Base-by-base conservation (phyloP, 345 rosid genomes). In the Conringia planisiliqua region DNA sequence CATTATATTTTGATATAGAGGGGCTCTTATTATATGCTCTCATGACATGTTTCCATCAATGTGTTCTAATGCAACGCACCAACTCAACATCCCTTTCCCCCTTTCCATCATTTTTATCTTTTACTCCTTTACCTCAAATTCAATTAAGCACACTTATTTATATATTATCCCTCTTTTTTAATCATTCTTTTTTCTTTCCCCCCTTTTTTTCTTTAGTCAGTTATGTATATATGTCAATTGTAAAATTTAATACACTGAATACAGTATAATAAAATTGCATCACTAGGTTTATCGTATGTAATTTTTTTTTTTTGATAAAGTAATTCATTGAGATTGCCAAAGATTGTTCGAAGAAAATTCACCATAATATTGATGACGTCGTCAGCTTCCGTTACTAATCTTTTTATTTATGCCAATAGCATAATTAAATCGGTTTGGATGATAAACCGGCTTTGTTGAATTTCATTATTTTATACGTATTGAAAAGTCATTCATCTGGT, bases 31-130 rank as follows among this genome's bases (percentile, higher is more conserved):
- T 16, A 51, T 43, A 54, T 27, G 78, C 78, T 71, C 73, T 72
- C 71, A 78, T 82, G 88, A 90, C 90, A 81, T 78, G 73, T 80
- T 84, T 40, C 83, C 72, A 77, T 83, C 77, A 76, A 66, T 57
- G 36, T 40, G 73, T 79, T 78, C 79, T 62, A 68, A 71, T 90
- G 87, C 88, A 75, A 83, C 87, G 50, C 81, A 86, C 89, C 86
- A 80, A 78, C 86, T 83, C 66, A 82, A 73, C 90, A 90, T 75
- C 56, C 72, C 74, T 64, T 81, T 78, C 84, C 75, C 44, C 26
- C 76, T 78, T 74, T 82, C 80, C 88, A 88, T 90, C 80, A 90
- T 87, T 85, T 80, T 73, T 82, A 48, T 77, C 62, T 55, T 71
- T 71, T 71, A 65, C 71, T 64, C 58, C 71, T 70, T 76, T 76